phyloP scores from a whole-genome alignment of 129 eudicot genomes.

The Helichrysum umbraculigerum region DNA sequence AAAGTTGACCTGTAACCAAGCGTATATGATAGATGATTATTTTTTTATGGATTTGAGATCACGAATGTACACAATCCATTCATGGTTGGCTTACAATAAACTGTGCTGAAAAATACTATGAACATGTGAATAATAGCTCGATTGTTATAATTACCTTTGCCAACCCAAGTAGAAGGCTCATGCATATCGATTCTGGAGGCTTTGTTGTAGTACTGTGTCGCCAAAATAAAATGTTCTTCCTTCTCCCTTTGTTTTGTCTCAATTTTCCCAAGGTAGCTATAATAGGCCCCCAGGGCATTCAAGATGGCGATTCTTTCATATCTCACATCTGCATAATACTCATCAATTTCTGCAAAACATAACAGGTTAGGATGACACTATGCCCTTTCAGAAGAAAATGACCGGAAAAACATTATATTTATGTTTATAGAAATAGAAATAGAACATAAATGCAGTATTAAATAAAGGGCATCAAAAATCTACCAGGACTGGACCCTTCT shows the following conservation, averaged over 20 bases:
- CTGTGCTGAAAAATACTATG: background rate
- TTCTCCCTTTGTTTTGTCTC: slow-evolving; percentile 91
- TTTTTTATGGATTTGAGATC: background rate
- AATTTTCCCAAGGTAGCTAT: slow-evolving; percentile 91
- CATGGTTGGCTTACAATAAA: slow-evolving; percentile 1
- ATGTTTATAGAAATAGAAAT: background rate
- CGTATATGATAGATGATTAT: background rate
- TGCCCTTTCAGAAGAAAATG: slow-evolving; percentile 8
- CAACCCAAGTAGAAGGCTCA: slow-evolving; percentile 99
- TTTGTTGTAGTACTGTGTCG: slow-evolving; percentile 89
- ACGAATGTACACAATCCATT: slow-evolving; percentile 8
- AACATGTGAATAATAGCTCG: background rate
- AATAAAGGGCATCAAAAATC: slow-evolving; percentile 2
- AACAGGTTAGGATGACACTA: slow-evolving; percentile 15
- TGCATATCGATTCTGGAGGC: slow-evolving; percentile 99
- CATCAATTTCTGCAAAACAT: slow-evolving; percentile 78
- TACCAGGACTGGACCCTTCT: slow-evolving; percentile 99
- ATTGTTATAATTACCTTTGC: slow-evolving; percentile 64
- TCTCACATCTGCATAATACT: slow-evolving; percentile 90
- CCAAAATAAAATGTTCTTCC: slow-evolving; percentile 78
- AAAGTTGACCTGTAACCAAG: slow-evolving; percentile 83
- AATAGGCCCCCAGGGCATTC: slow-evolving; percentile 97
- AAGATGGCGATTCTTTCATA: slow-evolving; percentile 95
- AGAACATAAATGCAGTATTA: background rate
- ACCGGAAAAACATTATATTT: background rate